Percentiles rank a stretch among this genome's conserved stretches.
These are phyloP conservation scores for Lecanosticta acicola DNA, from an alignment of 2,329 filamentous ascomycete species.

Conservation along the genomic window DNA sequence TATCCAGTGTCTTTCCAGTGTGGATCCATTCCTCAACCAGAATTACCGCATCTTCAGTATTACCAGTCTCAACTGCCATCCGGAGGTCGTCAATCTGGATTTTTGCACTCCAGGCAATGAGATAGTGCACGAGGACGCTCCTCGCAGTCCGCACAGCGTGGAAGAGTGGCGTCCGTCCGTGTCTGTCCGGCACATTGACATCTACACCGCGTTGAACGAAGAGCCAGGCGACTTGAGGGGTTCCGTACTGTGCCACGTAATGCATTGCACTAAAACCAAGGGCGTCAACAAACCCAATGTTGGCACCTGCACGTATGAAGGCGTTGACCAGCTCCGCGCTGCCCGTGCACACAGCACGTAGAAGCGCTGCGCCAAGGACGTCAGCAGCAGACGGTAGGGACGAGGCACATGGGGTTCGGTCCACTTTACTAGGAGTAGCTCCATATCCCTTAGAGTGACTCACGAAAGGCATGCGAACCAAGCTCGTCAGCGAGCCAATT, in stretches of 20 bases:
- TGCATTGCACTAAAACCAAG: constrained; percentile 8
- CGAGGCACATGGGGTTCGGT: neutral
- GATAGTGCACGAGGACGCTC: constrained; percentile 2
- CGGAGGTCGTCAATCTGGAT: neutral
- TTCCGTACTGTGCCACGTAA: constrained; percentile 7
- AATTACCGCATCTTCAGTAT: neutral
- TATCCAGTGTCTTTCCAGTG: neutral
- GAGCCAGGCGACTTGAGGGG: constrained; percentile 1
- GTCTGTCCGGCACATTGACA: neutral
- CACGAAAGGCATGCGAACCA: neutral
- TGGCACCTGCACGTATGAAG: constrained; percentile 4
- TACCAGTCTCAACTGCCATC: neutral
- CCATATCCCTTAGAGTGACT: neutral
- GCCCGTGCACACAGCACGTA: constrained; percentile 7
- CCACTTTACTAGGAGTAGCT: neutral
- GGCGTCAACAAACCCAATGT: constrained; percentile 1
- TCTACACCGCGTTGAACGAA: constrained; percentile 3
- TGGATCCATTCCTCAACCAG: constrained; percentile 5
- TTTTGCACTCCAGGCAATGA: constrained; percentile 1
- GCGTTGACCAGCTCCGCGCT: constrained; percentile 3
- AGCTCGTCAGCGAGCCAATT: neutral
- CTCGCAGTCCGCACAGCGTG: constrained; percentile 1
- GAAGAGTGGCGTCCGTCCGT: neutral
- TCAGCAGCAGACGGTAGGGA: neutral
- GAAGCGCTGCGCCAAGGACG: constrained; percentile 3